Evolutionary conservation across 2,329 filamentous ascomycete species (phyloP).

Genomic region (Microsporum audouinii): DNA sequence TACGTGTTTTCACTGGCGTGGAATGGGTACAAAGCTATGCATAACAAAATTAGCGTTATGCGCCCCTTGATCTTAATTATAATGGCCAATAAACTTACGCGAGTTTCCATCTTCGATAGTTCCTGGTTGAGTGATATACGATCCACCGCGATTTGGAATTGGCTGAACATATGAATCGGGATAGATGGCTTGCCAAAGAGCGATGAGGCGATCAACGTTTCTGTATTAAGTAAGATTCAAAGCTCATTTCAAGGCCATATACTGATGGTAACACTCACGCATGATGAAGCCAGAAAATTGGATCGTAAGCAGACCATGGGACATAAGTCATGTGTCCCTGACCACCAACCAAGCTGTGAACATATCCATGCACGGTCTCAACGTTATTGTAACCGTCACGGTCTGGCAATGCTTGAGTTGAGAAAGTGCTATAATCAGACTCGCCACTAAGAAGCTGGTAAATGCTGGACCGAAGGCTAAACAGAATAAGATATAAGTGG

Average conservation of each 20-base stretch:
- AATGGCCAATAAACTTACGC: conserved; percentile 19
- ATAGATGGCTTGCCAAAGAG: conserved; percentile 66
- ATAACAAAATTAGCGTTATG: background rate
- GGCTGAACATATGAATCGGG: conserved; percentile 55
- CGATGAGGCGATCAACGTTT: conserved; percentile 63
- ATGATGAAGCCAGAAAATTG: conserved; percentile 68
- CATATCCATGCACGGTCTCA: conserved; percentile 38
- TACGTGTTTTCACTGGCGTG: conserved; percentile 46
- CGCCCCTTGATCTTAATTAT: background rate
- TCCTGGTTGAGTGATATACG: conserved; percentile 49
- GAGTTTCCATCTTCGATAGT: conserved; percentile 46
- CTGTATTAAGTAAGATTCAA: conserved; percentile 17
- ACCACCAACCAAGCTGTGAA: conserved; percentile 45
- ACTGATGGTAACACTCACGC: conserved; percentile 21
- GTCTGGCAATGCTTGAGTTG: conserved; percentile 15
- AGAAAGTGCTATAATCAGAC: conserved; percentile 21
- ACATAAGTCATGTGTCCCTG: conserved; percentile 59
- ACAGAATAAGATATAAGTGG: background rate
- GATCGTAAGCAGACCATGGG: conserved; percentile 66
- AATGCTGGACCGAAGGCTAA: conserved; percentile 16
- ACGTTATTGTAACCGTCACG: conserved; percentile 21
- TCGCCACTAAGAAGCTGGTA: conserved; percentile 22
- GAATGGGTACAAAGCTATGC: conserved; percentile 53
- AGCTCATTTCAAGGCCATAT: background rate
- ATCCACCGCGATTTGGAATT: conserved; percentile 43